Evolutionary conservation across 148 eudicot species (phyloP), one percentile per base, ranked within the genome.

Genomic region (Silene uniflora): DNA sequence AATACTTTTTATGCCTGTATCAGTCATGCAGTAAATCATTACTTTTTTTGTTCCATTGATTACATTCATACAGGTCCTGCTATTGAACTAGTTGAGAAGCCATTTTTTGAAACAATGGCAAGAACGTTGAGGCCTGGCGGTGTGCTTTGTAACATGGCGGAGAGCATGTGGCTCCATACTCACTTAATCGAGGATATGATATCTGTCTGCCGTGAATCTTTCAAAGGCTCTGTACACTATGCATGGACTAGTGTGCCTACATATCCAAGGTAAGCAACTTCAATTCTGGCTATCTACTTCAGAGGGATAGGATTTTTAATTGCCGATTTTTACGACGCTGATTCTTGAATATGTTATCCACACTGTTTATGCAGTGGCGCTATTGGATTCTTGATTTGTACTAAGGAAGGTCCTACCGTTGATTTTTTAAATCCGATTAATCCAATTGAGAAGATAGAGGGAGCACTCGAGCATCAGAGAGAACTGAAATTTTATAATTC

Each of bases 181-280:
- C 99, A 92, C 88, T 87, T 95, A 49, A 92, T 95, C 70, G 89
- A 95, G 75, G 96, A 95, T 75, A 89, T 91, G 96, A 32, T 90
- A 13, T 85, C 91, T 60, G 81, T 88, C 68, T 95, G 97, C 79
- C 91, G 78, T 42, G 87, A 89, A 71, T 84, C 82, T 61, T 95
- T 95, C 58, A 89, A 88, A 77, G 98, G 99, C 81, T 87, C 92
- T 73, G 99, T 95, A 76, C 93, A 83, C 74, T 95, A 92, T 83
- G 99, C 99, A 62, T 95, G 99, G 99, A 73, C 99, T 54, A 95
- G 85, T 82, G 99, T 95, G 58, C 99, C 99, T 59, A 90, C 99
- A 49, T 95, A 95, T 83, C 99, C 99, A 62, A 95, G 99, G 99
- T 95, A 89, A 68, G 29, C 19, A 42, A 39, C 73, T 32, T 32